Conservation (phyloP, 1,139 yeast genomes). For the Suhomyces kunorum region DNA sequence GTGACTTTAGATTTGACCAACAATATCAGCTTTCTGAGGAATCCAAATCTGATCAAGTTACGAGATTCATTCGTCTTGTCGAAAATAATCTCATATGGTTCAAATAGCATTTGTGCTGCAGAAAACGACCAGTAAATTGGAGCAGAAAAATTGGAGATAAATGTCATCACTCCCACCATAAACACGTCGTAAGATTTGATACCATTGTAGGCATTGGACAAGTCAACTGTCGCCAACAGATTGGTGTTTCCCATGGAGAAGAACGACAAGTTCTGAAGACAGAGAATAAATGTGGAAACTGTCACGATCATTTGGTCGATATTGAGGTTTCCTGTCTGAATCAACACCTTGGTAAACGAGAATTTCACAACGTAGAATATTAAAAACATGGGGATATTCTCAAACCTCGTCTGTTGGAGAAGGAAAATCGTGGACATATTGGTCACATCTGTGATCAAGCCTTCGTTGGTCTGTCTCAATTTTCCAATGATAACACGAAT, state of each 20-base stretch:
- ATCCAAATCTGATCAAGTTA: conserved; percentile 19
- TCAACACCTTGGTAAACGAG: conserved; percentile 19
- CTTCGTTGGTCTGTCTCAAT: conserved; percentile 24
- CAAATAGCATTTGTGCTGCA: conserved; percentile 47
- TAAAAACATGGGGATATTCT: conserved; percentile 70
- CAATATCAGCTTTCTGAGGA: conserved; percentile 35
- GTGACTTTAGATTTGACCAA: conserved; percentile 38
- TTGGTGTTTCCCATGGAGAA: conserved; percentile 91
- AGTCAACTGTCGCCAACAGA: conserved; percentile 85
- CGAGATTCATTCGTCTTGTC: conserved; percentile 16
- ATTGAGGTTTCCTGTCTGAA: conserved; percentile 14
- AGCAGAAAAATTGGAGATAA: conserved; percentile 79
- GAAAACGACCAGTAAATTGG: conserved; percentile 83
- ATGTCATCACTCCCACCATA: conserved; percentile 78
- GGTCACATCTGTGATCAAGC: conserved; percentile 43
- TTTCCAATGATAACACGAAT: conserved; percentile 32
- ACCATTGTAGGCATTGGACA: conserved; percentile 92
- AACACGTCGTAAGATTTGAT: conserved; percentile 64
- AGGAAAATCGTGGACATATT: conserved; percentile 54
- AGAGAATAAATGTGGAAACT: conserved; percentile 26
- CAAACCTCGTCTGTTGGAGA: conserved; percentile 67
- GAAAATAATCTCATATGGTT: conserved; percentile 19
- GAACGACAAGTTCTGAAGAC: conserved; percentile 73
- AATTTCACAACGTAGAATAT: conserved; percentile 46
- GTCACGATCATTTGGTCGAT: conserved; percentile 27